These are phyloP conservation scores for Kurtzmaniella cleridarum DNA, from an alignment of 805 yeast species.

Conservation along the genomic window DNA sequence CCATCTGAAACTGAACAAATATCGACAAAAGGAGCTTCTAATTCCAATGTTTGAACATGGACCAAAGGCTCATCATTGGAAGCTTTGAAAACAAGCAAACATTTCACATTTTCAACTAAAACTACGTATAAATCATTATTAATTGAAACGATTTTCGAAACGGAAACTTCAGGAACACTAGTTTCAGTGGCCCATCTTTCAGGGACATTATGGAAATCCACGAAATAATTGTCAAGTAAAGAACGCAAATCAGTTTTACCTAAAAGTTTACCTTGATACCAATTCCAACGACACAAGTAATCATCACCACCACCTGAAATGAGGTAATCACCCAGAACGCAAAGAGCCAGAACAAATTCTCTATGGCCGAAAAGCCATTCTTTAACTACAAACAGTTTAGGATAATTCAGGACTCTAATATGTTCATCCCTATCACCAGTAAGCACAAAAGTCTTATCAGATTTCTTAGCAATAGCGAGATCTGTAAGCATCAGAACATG, in stretches of 20 bases:
- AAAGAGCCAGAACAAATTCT: constrained; percentile 70
- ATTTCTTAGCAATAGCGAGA: constrained; percentile 38
- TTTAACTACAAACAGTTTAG: constrained; percentile 71
- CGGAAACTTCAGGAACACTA: constrained; percentile 50
- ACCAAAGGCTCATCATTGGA: constrained; percentile 16
- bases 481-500: constrained; percentile 97
- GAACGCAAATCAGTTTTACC: constrained; percentile 45
- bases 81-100: constrained; percentile 34
- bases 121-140: constrained; percentile 33
- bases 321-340: constrained; percentile 47
- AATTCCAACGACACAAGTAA: constrained; percentile 69
- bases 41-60: constrained; percentile 25
- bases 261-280: constrained; percentile 49
- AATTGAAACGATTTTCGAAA: constrained; percentile 38
- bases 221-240: constrained; percentile 36
- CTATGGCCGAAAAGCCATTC: constrained; percentile 83
- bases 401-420: constrained; percentile 75
- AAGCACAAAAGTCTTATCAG: constrained; percentile 50
- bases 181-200: constrained; percentile 51
- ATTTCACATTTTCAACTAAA: constrained; percentile 47
- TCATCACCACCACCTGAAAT: constrained; percentile 93
- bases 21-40: constrained; percentile 23
- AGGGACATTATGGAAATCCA: constrained; percentile 58
- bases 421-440: constrained; percentile 97
- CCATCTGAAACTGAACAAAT: constrained; percentile 16